Conservation (phyloP, 2,329 filamentous ascomycete species). For the Neophaeococcomyces aloes region DNA sequence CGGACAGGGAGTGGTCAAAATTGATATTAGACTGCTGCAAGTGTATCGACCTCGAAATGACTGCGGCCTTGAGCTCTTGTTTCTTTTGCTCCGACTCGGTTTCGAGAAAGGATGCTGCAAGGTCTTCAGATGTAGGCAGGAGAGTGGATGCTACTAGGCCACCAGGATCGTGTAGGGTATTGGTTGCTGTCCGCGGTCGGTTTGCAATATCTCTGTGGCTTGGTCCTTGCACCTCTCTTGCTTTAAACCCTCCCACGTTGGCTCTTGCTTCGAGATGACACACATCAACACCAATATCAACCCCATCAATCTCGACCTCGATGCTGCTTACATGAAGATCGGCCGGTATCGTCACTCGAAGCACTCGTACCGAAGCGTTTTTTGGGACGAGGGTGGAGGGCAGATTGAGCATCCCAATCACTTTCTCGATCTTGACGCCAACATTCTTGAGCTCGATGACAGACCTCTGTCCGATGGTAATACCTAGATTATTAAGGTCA, state of each 20-base stretch:
- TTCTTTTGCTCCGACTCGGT: constrained; percentile 48
- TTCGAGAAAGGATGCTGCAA: constrained; percentile 51
- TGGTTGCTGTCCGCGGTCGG: constrained; percentile 14
- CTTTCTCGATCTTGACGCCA: constrained; percentile 33
- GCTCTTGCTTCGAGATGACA: constrained; percentile 7
- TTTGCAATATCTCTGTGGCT: constrained; percentile 21
- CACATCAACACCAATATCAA: constrained; percentile 47
- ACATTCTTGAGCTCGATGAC: constrained; percentile 81
- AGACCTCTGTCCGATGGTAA: constrained; percentile 70
- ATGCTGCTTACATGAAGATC: constrained; percentile 82
- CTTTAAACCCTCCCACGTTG: constrained; percentile 23
- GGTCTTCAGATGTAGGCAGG: constrained; percentile 46
- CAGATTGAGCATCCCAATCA: constrained; percentile 22
- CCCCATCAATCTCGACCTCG: constrained; percentile 66
- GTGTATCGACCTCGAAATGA: constrained; percentile 41
- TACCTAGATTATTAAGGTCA: constrained; percentile 74
- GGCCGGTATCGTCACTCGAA: constrained; percentile 75
- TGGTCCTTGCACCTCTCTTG: constrained; percentile 37
- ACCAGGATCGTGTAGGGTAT: constrained; percentile 22
- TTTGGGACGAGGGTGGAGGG: constrained; percentile 12
- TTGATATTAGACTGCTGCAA: constrained; percentile 41
- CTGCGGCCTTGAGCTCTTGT: constrained; percentile 47
- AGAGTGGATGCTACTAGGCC: constrained; percentile 18
- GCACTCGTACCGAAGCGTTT: constrained; percentile 57
- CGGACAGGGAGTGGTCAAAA: constrained; percentile 40